phyloP scores from a whole-genome alignment of 768 basidiomycete species.

The Mycena filopes region DNA sequence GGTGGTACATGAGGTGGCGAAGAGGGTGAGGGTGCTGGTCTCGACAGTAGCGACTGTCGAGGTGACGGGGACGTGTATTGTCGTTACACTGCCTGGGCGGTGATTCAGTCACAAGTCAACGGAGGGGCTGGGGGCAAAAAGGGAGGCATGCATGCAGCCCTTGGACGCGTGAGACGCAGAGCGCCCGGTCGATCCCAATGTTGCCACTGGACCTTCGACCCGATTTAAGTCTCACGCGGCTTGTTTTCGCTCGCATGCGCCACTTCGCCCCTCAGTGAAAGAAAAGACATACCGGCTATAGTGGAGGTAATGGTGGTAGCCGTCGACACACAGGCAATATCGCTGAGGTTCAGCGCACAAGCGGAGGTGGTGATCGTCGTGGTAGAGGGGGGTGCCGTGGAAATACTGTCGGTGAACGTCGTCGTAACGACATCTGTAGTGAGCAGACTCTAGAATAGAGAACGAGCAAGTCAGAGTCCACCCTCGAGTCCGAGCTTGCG shows the following conservation, averaged over 20 bases:
- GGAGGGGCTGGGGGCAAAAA: too few species aligned
- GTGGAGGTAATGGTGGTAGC: conserved; percentile 44
- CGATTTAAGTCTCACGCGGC: too few species aligned
- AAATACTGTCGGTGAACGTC: conserved; percentile 48
- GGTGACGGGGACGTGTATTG: conserved; percentile 54
- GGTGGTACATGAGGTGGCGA: conserved; percentile 49
- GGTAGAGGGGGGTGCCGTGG: conserved; percentile 42
- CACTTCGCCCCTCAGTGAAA: too few species aligned
- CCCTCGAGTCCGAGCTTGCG: background rate
- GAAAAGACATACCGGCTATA: conserved; percentile 47
- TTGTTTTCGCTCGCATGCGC: too few species aligned
- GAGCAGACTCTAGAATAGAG: conserved; percentile 40
- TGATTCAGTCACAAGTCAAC: background rate
- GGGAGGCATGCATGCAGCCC: too few species aligned
- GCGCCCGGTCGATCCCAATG: too few species aligned
- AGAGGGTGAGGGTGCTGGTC: conserved; percentile 52
- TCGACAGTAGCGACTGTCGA: conserved; percentile 45
- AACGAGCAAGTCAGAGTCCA: background rate
- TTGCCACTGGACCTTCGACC: too few species aligned
- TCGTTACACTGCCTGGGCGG: conserved; percentile 33
- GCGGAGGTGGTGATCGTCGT: conserved; percentile 45
- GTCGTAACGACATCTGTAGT: conserved; percentile 48
- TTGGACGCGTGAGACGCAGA: too few species aligned
- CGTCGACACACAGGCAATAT: conserved; percentile 36
- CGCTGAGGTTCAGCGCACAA: conserved; percentile 45